Evolutionary conservation across 257 asterid species (phyloP), one percentile per base, ranked within the genome.

Genomic region (Solanum pennellii): DNA sequence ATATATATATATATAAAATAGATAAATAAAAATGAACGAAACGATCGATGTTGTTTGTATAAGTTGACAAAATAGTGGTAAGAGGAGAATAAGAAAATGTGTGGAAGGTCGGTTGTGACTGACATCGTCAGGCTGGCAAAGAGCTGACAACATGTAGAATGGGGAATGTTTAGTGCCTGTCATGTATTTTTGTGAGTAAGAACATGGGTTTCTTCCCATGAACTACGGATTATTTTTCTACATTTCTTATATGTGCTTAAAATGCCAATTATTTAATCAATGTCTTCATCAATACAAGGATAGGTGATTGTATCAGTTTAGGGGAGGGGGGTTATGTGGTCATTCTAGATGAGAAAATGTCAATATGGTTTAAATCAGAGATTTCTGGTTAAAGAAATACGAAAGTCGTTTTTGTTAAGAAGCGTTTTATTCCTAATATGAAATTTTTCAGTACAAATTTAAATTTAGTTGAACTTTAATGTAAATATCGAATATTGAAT

Each of bases 371-470:
- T 7, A 6, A 14, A 52, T 52, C 3, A 3, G 9, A 7, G 1
- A 49, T 15, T 2, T 16, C 10, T 52, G 23, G 9, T 52, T 16
- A 16, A 52, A 16, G 10, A 16, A 52, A 2, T 56, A 21, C 0
- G 1, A 60, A 60, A 60, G 12, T 60, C 1, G 0, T 21, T 2
- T 60, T 60, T 60, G 3, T 60, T 60, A 60, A 3, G 1, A 10
- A 60, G 0, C 3, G 1, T 10, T 60, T 60, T 60, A 60, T 0
- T 0, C 0, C 0, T 10, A 10, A 23, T 60, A 60, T 23, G 7
- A 0, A 11, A 60, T 10, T 23, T 60, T 21, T 23, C 0, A 1
- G 2, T 2, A 60, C 0, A 60, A 23, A 60, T 62, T 23, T 23
- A 5, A 62, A 10, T 62, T 23, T 62, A 23, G 6, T 62, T 23